Evolutionary conservation across 176 grass and related monocot genomes (phyloP).

Genomic region (Coix lacrymajobi): DNA sequence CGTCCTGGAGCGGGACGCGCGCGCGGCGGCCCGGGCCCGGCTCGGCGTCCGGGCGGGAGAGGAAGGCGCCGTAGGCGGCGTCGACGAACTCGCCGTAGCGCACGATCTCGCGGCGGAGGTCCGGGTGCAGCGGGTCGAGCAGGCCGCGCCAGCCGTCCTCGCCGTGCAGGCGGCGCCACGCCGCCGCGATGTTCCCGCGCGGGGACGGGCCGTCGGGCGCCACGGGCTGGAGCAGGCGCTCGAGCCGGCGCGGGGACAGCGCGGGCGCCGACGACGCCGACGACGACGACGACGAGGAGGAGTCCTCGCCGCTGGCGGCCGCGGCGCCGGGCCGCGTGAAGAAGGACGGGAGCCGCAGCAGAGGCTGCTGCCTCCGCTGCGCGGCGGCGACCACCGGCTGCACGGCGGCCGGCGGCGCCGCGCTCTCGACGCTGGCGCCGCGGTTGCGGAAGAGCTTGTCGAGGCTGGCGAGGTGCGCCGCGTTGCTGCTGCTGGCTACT

Average conservation of each 20-base stretch:
- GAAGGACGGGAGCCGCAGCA: constrained; percentile 45
- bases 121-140: constrained; percentile 49
- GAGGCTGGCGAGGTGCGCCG: constrained; percentile 37
- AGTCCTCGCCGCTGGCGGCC: background rate
- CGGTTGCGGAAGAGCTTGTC: constrained; percentile 41
- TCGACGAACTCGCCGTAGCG: constrained; percentile 57
- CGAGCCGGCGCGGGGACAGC: constrained; percentile 35
- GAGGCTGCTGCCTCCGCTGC: constrained; percentile 18
- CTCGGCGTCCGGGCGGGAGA: constrained; percentile 26
- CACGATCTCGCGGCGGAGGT: constrained; percentile 70
- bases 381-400: background rate
- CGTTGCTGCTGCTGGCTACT: background rate
- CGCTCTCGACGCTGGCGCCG: background rate
- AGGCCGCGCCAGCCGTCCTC: constrained; percentile 37
- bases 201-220: constrained; percentile 38
- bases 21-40: background rate
- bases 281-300: background rate
- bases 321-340: background rate
- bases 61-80: constrained; percentile 56
- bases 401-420: background rate
- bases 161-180: constrained; percentile 43
- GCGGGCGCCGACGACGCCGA: background rate
- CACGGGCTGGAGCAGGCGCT: constrained; percentile 31
- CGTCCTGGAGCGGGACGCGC: constrained; percentile 33
- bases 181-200: constrained; percentile 36